These are phyloP conservation scores for Monilinia fructigena DNA, from an alignment of 2,329 filamentous ascomycete genomes.

Conservation along the genomic window DNA sequence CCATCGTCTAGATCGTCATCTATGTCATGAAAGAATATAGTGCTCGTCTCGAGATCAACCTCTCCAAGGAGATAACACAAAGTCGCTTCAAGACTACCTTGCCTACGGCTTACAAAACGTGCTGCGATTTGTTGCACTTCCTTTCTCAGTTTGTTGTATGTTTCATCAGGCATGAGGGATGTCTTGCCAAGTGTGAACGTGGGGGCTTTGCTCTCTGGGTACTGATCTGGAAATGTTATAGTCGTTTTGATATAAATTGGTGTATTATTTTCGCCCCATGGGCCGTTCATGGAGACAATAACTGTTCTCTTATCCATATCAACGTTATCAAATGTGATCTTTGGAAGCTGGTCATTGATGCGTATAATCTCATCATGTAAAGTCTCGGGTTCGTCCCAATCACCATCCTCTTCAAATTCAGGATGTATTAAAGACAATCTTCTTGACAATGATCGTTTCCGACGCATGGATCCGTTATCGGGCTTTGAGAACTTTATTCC, in stretches of 20 bases:
- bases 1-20: slow-evolving; percentile 62
- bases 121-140: slow-evolving; percentile 57
- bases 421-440: slow-evolving; percentile 38
- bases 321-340: slow-evolving; percentile 63
- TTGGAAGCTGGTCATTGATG: slow-evolving; percentile 60
- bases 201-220: slow-evolving; percentile 57
- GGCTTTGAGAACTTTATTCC: slow-evolving; percentile 59
- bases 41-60: slow-evolving; percentile 58
- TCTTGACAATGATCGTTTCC: slow-evolving; percentile 33
- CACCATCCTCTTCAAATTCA: slow-evolving; percentile 41
- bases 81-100: slow-evolving; percentile 61
- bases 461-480: slow-evolving; percentile 27
- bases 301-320: slow-evolving; percentile 61
- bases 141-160: slow-evolving; percentile 51
- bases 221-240: slow-evolving; percentile 58
- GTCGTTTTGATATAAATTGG: slow-evolving; percentile 62
- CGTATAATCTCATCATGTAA: slow-evolving; percentile 65
- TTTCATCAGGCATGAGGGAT: slow-evolving; percentile 58
- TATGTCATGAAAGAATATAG: slow-evolving; percentile 57
- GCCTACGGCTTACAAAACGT: slow-evolving; percentile 55
- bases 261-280: slow-evolving; percentile 58
- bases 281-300: slow-evolving; percentile 61
- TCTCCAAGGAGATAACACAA: slow-evolving; percentile 65
- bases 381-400: slow-evolving; percentile 59
- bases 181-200: slow-evolving; percentile 62